Evolutionary conservation across 1,284 basidiomycete genomes (phyloP).

Genomic region (Butyriboletus pseudospeciosus): DNA sequence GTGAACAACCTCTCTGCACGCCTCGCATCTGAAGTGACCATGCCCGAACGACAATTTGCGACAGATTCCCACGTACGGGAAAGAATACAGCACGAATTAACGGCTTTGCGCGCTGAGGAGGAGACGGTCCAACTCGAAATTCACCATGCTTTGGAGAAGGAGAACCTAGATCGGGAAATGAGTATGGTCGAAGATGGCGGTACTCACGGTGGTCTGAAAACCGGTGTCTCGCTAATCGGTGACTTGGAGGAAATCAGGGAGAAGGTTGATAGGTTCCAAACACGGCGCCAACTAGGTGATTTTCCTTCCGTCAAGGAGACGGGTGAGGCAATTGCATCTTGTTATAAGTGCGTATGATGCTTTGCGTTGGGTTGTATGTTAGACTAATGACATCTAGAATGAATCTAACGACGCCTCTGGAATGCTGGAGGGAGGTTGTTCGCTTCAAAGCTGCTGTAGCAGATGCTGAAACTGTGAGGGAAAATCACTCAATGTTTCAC

Average conservation of each 20-base stretch:
- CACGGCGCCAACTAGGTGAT: constrained; percentile 51
- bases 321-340: constrained; percentile 60
- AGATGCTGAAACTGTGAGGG: constrained; percentile 57
- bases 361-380: background rate
- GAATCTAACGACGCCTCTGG: constrained; percentile 56
- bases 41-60: constrained; percentile 63
- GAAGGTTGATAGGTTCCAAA: constrained; percentile 71
- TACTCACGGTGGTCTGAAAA: constrained; percentile 48
- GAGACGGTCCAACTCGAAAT: constrained; percentile 63
- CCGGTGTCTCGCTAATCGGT: constrained; percentile 57
- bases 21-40: constrained; percentile 50
- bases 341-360: constrained; percentile 56
- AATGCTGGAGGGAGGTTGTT: constrained; percentile 75
- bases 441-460: constrained; percentile 69
- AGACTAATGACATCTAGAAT: constrained; percentile 40
- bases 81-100: constrained; percentile 62
- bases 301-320: constrained; percentile 55
- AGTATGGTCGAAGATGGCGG: constrained; percentile 27
- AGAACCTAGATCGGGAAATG: constrained; percentile 73
- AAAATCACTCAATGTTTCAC: background rate
- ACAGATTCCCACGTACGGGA: constrained; percentile 65
- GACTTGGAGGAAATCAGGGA: constrained; percentile 68
- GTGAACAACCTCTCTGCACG: constrained; percentile 70
- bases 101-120: constrained; percentile 61
- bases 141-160: constrained; percentile 67